Evolutionary conservation across 257 asterid species (phyloP).

Genomic region (Cruciata laevipes): DNA sequence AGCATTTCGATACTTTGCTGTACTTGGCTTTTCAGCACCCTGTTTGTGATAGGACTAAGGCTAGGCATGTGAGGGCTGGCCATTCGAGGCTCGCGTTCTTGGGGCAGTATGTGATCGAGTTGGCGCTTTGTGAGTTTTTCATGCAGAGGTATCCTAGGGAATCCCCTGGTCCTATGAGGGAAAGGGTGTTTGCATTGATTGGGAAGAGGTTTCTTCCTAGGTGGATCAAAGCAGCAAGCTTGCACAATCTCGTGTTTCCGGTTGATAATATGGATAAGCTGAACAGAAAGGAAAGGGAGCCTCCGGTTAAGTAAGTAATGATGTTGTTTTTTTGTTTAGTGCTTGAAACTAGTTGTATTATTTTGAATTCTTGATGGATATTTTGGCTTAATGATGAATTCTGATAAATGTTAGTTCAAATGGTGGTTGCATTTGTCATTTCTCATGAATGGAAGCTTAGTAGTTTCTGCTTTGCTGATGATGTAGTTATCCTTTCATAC

Average conservation of each 20-base stretch:
- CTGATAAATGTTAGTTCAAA: background rate
- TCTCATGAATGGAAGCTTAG: background rate
- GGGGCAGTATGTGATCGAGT: conserved; percentile 82
- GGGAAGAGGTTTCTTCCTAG: conserved; percentile 89
- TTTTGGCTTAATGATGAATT: background rate
- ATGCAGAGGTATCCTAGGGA: conserved; percentile 94
- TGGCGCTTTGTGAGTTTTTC: conserved; percentile 86
- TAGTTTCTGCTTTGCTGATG: background rate
- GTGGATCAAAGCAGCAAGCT: conserved; percentile 78
- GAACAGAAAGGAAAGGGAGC: conserved; percentile 65
- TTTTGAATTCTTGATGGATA: background rate
- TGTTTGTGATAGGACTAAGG: conserved; percentile 81
- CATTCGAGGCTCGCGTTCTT: conserved; percentile 74
- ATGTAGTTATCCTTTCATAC: background rate
- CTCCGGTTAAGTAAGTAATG: conserved; percentile 79
- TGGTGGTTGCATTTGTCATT: background rate
- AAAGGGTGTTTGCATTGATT: conserved; percentile 78
- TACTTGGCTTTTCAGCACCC: conserved; percentile 94
- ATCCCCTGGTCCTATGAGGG: conserved; percentile 98
- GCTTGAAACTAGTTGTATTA: background rate
- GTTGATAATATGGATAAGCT: conserved; percentile 82
- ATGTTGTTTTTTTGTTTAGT: conserved; percentile 4
- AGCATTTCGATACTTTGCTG: conserved; percentile 77
- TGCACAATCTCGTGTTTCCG: conserved; percentile 89
- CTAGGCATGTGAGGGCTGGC: conserved; percentile 73